Evolutionary conservation across 2,329 filamentous ascomycete species (phyloP).

Genomic region (Cadophora luteo-olivacea): DNA sequence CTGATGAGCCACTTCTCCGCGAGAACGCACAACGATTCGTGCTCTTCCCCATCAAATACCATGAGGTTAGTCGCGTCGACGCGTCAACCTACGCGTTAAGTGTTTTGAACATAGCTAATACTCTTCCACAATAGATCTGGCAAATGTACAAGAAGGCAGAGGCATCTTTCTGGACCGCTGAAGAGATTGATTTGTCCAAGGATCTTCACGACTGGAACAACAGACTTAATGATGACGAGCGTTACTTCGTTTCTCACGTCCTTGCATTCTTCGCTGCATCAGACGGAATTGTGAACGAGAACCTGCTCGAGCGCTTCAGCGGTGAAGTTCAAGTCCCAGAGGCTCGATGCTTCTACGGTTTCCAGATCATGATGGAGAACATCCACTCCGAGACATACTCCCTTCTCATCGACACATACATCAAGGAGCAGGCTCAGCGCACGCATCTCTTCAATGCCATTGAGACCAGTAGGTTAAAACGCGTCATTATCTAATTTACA

Average conservation of each 20-base stretch:
- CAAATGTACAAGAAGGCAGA: slow-evolving; percentile 99
- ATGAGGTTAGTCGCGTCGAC: slow-evolving; percentile 75
- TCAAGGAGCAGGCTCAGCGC: slow-evolving; percentile 95
- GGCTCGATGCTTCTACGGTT: slow-evolving; percentile 99
- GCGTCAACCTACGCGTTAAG: slow-evolving; percentile 70
- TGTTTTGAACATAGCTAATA: slow-evolving; percentile 53
- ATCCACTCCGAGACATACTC: slow-evolving; percentile 99
- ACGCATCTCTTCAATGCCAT: slow-evolving; percentile 97
- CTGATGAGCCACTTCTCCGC: slow-evolving; percentile 87
- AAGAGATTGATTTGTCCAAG: slow-evolving; percentile 99
- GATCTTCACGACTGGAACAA: slow-evolving; percentile 99
- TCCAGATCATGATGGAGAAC: slow-evolving; percentile 99
- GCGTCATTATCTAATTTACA: neutral
- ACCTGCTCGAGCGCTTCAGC: slow-evolving; percentile 97
- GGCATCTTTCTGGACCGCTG: slow-evolving; percentile 99
- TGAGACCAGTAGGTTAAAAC: slow-evolving; percentile 78
- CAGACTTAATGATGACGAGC: slow-evolving; percentile 93
- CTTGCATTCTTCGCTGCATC: slow-evolving; percentile 99
- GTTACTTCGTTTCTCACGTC: slow-evolving; percentile 98
- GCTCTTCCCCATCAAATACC: slow-evolving; percentile 98
- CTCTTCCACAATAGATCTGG: slow-evolving; percentile 75
- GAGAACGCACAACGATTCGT: slow-evolving; percentile 98
- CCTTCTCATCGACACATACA: slow-evolving; percentile 97
- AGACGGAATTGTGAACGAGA: slow-evolving; percentile 99
- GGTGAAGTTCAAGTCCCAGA: slow-evolving; percentile 96